Base-by-base conservation (phyloP, 805 yeast genomes). In the Candida verbasci region DNA sequence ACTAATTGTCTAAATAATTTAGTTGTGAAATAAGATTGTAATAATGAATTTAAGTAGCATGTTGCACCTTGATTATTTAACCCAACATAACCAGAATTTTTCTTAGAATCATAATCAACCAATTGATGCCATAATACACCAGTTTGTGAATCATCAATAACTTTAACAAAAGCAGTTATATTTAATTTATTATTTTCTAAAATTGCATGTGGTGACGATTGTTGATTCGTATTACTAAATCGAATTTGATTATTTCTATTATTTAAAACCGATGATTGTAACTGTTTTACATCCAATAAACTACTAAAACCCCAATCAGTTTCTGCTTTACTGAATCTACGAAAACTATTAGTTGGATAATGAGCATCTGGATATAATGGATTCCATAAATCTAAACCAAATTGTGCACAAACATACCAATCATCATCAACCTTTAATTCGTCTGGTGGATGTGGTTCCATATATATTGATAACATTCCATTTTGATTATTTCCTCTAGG, bases 61-160 rank as follows among this genome's bases (percentile, higher is more conserved):
- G 99, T 93, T 2, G 99, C 99, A 44, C 98, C 99, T 64, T 93
- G 99, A 53, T 93, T 93, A 46, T 78, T 82, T 43, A 93, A 75
- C 1, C 99, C 99, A 7, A 88, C 95, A 55, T 72, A 88, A 0
- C 97, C 97, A 0, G 97, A 86, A 35, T 68, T 78, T 49, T 80
- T 76, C 55, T 88, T 87, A 1, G 97, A 88, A 58, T 93, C 87
- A 60, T 86, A 86, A 50, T 86, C 83, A 27, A 71, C 44, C 48
- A 88, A 87, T 54, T 83, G 84, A 54, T 87, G 94, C 96, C 97
- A 93, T 42, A 93, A 65, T 1, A 89, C 95, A 3, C 96, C 96
- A 0, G 98, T 93, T n/a, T 60, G 50, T 16, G 87, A 79, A 60
- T 93, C 99, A 45, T 84, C 81, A 43, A 91, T 68, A 3, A 86